phyloP scores from a whole-genome alignment of 371 early-diverging fungal genomes.

The Haplosporangium sp. region DNA sequence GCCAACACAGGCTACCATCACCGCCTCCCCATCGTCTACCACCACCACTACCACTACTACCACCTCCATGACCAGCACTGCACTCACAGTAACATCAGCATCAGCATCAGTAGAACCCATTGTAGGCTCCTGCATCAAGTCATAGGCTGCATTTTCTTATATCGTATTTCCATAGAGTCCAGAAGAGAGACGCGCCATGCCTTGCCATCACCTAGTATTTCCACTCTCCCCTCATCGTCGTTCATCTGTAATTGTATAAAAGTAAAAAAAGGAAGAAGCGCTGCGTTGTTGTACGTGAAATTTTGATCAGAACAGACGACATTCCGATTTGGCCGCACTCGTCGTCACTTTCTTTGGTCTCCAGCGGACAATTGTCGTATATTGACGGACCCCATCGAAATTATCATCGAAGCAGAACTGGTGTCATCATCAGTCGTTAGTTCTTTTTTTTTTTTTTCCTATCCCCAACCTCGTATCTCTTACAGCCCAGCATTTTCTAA shows the following conservation, averaged over 20 bases:
- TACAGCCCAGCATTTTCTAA: too few species aligned
- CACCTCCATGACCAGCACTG: not conserved
- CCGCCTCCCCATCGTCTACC: slow-evolving; percentile 14
- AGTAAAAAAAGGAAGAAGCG: not conserved
- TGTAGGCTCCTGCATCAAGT: slow-evolving; percentile 41
- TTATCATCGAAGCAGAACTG: too few species aligned
- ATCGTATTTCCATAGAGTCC: too few species aligned
- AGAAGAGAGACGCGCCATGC: too few species aligned
- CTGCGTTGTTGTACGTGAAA: not conserved
- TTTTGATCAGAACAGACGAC: not conserved
- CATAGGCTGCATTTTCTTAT: slow-evolving; percentile 5
- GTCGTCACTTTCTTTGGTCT: not conserved
- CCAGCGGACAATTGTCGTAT: too few species aligned
- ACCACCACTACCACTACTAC: slow-evolving; percentile 8
- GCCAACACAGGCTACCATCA: slow-evolving; percentile 40
- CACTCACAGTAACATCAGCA: slow-evolving; percentile 25
- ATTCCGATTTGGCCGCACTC: slow-evolving; percentile 5
- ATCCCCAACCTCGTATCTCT: too few species aligned
- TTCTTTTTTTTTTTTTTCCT: too few species aligned
- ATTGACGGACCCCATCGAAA: too few species aligned
- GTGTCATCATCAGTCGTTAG: too few species aligned
- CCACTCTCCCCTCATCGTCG: too few species aligned
- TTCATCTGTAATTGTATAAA: too few species aligned
- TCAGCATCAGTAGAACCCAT: slow-evolving; percentile 26
- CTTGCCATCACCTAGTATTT: too few species aligned